Conservation (phyloP, 139 green algal genomes). For the Auxenochlorella pyrenoidosa region DNA sequence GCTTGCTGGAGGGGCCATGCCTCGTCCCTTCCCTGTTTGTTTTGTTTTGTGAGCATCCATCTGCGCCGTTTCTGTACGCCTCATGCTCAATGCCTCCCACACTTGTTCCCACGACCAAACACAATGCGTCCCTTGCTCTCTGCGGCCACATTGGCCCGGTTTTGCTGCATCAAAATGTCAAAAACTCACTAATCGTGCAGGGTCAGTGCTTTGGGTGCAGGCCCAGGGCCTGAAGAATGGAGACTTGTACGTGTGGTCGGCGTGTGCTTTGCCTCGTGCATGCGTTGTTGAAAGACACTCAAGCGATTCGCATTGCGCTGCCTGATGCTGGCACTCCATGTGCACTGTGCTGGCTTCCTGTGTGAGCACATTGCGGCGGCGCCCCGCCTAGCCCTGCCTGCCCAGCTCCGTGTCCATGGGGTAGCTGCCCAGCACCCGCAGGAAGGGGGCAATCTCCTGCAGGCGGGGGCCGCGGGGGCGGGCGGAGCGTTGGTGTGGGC, state of each 20-base stretch:
- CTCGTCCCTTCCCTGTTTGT: not conserved
- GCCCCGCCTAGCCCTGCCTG: not conserved
- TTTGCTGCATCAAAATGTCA: not conserved
- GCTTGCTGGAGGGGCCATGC: not conserved
- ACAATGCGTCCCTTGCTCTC: not conserved
- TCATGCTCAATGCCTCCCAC: not conserved
- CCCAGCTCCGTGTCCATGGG: conserved; percentile 70
- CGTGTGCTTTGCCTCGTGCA: no score
- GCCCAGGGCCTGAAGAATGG: no score
- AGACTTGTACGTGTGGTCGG: no score
- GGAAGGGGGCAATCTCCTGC: conserved; percentile 90
- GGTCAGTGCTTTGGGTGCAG: no score
- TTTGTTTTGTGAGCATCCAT: not conserved
- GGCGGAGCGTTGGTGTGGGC: not conserved
- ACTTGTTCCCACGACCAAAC: not conserved
- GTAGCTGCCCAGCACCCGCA: conserved; percentile 95
- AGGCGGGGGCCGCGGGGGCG: not conserved
- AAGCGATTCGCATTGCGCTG: no score
- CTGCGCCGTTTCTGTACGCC: not conserved
- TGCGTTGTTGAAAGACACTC: no score
- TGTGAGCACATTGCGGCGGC: no score
- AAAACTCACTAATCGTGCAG: no score
- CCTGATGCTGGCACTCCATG: no score
- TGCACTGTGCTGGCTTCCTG: no score
- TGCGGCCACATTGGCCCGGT: not conserved